Percentiles rank a stretch among this genome's conserved stretches.
These are phyloP conservation scores for Fistulifera solaris DNA, from an alignment of 108 stramenopile genomes.

Conservation along the genomic window DNA sequence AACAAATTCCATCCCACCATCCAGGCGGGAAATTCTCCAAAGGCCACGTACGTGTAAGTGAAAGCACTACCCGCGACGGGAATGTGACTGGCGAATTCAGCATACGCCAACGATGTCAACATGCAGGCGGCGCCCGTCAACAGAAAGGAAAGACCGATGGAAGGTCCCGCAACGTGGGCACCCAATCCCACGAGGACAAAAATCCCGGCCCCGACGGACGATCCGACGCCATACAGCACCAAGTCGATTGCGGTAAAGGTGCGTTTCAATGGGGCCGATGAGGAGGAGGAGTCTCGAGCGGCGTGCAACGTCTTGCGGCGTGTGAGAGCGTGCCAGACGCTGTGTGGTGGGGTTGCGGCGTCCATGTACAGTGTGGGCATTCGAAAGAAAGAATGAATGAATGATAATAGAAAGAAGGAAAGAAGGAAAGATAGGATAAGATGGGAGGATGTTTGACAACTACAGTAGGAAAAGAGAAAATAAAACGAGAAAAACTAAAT, in stretches of 20 bases:
- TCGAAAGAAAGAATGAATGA: too few relatives aligned
- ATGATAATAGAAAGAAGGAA: too few relatives aligned
- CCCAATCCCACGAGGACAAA: slow-evolving; percentile 87
- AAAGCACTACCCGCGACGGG: slow-evolving; percentile 74
- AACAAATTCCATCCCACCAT: slow-evolving; percentile 40
- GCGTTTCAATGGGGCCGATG: not conserved
- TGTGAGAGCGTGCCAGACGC: too few relatives aligned
- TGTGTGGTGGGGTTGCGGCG: too few relatives aligned
- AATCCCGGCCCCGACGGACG: slow-evolving; percentile 81
- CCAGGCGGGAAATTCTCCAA: slow-evolving; percentile 50
- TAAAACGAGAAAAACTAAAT: too few relatives aligned
- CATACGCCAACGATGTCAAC: slow-evolving; percentile 66
- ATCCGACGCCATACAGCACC: slow-evolving; percentile 77
- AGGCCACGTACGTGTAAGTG: slow-evolving; percentile 33
- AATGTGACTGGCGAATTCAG: slow-evolving; percentile 71
- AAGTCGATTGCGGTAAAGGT: slow-evolving; percentile 44
- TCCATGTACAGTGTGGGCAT: too few relatives aligned
- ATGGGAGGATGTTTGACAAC: too few relatives aligned
- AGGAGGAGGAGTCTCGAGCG: too few relatives aligned
- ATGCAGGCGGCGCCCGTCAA: slow-evolving; percentile 64
- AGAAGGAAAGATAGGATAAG: too few relatives aligned
- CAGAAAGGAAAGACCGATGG: slow-evolving; percentile 56
- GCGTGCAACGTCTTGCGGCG: too few relatives aligned
- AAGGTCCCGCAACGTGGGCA: slow-evolving; percentile 70
- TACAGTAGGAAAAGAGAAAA: too few relatives aligned